These are phyloP conservation scores for Aspergillus pseudonomiae DNA, from an alignment of 2,329 filamentous ascomycete genomes.

Conservation along the genomic window DNA sequence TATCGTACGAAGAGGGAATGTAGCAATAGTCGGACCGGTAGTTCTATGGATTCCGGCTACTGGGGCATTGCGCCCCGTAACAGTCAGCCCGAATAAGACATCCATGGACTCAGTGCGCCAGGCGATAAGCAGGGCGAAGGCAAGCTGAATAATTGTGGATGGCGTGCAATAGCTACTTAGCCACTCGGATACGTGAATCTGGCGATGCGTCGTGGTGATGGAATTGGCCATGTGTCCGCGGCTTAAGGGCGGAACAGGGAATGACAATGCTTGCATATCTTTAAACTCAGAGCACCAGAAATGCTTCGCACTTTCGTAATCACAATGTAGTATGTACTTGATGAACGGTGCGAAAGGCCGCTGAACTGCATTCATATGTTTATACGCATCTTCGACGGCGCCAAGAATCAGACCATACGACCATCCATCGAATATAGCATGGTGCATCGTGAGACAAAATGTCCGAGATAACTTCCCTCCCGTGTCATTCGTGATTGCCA, in stretches of 20 bases:
- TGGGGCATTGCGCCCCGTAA: conserved; percentile 12
- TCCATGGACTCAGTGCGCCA: conserved; percentile 5
- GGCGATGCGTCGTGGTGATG: background rate
- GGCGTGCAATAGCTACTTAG: background rate
- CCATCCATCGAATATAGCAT: conserved; percentile 52
- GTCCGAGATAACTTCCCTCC: too few species aligned
- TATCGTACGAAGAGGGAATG: conserved; percentile 8
- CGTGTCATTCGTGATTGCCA: background rate
- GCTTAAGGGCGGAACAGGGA: background rate
- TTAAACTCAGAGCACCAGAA: background rate
- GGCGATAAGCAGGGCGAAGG: conserved; percentile 10
- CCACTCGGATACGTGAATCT: background rate
- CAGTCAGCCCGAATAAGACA: conserved; percentile 5
- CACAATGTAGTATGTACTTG: conserved; percentile 28
- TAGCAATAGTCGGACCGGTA: conserved; percentile 15
- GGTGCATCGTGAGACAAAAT: conserved; percentile 41
- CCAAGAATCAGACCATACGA: conserved; percentile 29
- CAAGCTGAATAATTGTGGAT: conserved; percentile 3
- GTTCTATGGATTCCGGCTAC: conserved; percentile 9
- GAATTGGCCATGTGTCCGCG: too few species aligned
- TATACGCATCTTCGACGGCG: conserved; percentile 24
- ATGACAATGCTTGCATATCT: background rate
- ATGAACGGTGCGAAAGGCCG: conserved; percentile 56
- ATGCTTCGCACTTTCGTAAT: conserved; percentile 16
- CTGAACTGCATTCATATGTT: conserved; percentile 42